A percentile compares a stretch with the other conserved stretches of the same genome.
phyloP scores from a whole-genome alignment of 2,329 filamentous ascomycete species.

The Colletotrichum phormii region DNA sequence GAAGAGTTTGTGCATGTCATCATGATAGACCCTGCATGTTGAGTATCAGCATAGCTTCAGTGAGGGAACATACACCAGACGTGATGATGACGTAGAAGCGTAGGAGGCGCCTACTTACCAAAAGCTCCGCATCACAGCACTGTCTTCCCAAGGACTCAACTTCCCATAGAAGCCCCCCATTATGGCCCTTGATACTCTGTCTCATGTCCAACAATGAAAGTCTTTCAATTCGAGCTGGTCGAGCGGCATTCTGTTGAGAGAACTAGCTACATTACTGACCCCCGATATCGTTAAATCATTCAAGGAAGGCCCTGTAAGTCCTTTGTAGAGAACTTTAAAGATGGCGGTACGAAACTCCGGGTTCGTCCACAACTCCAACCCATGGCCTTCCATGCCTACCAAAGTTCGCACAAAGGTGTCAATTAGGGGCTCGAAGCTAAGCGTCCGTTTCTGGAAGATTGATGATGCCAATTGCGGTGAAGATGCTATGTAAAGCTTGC shows the following conservation, averaged over 20 bases:
- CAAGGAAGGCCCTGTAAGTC: conserved; percentile 40
- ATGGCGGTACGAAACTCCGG: neutral
- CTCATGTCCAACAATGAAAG: conserved; percentile 51
- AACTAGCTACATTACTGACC: conserved; percentile 42
- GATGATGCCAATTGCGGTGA: conserved; percentile 52
- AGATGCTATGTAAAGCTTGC: conserved; percentile 56
- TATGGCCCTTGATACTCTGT: conserved; percentile 50
- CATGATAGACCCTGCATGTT: conserved; percentile 42
- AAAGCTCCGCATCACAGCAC: conserved; percentile 46
- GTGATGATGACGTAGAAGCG: no score
- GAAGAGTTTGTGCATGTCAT: conserved; percentile 41
- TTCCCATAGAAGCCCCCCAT: conserved; percentile 55
- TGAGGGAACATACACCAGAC: neutral
- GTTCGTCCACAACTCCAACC: conserved; percentile 40
- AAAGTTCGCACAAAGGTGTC: conserved; percentile 50
- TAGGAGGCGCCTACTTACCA: conserved; percentile 37
- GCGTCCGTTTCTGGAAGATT: conserved; percentile 51
- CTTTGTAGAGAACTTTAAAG: conserved; percentile 41
- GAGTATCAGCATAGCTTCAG: conserved; percentile 1
- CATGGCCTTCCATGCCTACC: conserved; percentile 48
- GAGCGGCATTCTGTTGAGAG: conserved; percentile 38
- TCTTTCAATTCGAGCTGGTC: conserved; percentile 45
- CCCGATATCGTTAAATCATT: conserved; percentile 43
- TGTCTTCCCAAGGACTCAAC: conserved; percentile 52
- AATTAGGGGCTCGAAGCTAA: conserved; percentile 56